Evolutionary conservation across 139 green algal species (phyloP), one percentile per base, ranked within the genome.

Genomic region (Chlorella sp.): DNA sequence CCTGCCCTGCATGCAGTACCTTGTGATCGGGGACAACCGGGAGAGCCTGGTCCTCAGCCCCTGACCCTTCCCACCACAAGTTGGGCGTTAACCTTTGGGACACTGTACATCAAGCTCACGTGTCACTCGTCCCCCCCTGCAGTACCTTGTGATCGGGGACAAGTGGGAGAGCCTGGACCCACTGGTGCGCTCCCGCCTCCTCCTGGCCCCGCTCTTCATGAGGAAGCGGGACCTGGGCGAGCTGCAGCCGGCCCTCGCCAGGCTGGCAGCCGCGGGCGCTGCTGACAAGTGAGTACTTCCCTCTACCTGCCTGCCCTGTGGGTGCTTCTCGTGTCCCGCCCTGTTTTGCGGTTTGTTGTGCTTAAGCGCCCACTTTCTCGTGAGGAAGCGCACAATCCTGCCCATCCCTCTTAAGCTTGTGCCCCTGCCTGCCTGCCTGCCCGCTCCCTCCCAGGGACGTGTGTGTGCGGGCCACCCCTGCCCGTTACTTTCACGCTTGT

Each of bases 131-230:
- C n/a, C n/a, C n/a, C n/a, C n/a, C n/a, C 48, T 60, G 60, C 84
- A 88, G 75, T 79, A 90, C 24, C 86, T 93, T 21, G 32, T 85
- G 32, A n/a, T 34, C 9, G 73, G 86, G 28, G 48, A 80, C 15
- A 90, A 92, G 76, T 93, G 91, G 91, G 82, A 90, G 66, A 48
- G 48, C 18, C 84, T 93, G 73, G 91, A 93, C 36, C 88, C 91
- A 0, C 61, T 93, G 42, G 82, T 92, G 48, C 73, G 84, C 40
- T 69, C 83, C 22, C 82, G 91, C 37, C 83, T 93, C n/a, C 61
- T 93, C 24, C 42, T 93, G 30, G 66, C 91, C 0, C 91, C 91
- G 1, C 73, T 93, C 42, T 91, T 92, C 75, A 71, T 92, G 82
- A 60, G 88, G 28, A 69, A 83, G 37, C 3, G 77, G 19, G 88